A percentile compares a stretch with the other conserved stretches of the same genome.
Conservation (phyloP, 805 yeast genomes). For the Ogataea allantospora region DNA sequence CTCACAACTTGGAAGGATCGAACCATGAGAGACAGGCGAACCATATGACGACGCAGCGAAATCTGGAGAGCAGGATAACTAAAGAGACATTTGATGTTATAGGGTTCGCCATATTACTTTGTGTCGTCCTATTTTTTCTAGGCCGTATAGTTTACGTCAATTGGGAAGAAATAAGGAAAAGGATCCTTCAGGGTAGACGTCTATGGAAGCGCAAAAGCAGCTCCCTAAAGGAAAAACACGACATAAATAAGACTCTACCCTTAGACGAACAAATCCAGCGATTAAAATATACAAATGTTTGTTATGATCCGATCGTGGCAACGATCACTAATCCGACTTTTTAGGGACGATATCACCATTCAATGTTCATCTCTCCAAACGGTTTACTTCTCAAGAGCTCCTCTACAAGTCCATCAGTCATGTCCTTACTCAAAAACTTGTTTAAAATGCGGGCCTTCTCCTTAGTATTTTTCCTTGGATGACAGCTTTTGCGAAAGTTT, state of each 20-base stretch:
- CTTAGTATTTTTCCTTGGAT: conserved; percentile 37
- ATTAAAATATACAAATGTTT: neutral
- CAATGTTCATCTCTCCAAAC: conserved; percentile 46
- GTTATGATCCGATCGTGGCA: neutral
- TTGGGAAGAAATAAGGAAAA: conserved; percentile 2
- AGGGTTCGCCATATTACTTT: conserved; percentile 1
- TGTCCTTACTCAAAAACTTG: conserved; percentile 43
- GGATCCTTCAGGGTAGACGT: neutral
- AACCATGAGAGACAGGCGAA: neutral
- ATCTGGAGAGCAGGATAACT: neutral
- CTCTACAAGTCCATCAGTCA: conserved; percentile 45
- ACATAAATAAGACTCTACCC: neutral
- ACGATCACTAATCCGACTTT: neutral
- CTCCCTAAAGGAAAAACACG: neutral
- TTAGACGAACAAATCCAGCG: neutral
- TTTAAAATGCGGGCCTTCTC: conserved; percentile 45
- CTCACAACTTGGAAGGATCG: neutral
- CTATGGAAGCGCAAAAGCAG: neutral
- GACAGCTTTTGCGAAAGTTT: neutral
- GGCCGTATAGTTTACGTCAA: conserved; percentile 5
- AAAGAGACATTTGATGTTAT: conserved; percentile 4
- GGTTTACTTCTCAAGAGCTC: conserved; percentile 47
- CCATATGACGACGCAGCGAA: too few species aligned
- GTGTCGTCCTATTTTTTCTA: conserved; percentile 5
- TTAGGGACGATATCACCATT: conserved; percentile 38